phyloP scores from a whole-genome alignment of 78 protist species.

The Bodo saltans region DNA sequence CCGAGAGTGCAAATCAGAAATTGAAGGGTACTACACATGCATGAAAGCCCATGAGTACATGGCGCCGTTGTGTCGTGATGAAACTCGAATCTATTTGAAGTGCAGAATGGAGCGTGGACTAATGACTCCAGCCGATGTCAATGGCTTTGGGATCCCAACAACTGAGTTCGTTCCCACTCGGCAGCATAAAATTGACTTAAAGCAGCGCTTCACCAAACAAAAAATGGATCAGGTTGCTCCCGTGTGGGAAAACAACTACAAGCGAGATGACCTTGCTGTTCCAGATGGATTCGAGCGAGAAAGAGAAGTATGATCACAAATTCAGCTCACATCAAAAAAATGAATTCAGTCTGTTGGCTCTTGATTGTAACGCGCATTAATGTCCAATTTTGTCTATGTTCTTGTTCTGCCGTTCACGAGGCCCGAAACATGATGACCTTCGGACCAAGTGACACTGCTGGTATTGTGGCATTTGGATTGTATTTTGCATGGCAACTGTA shows the following conservation, averaged over 20 bases:
- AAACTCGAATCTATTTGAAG: neutral
- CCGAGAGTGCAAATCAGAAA: neutral
- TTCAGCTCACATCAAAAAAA: too few species aligned
- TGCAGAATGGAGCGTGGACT: conserved; percentile 21
- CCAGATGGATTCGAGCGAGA: neutral
- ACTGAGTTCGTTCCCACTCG: conserved; percentile 6
- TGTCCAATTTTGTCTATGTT: too few species aligned
- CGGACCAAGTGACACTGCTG: too few species aligned
- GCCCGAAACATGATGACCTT: too few species aligned
- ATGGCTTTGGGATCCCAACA: neutral
- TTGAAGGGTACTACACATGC: conserved; percentile 1
- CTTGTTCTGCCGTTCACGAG: too few species aligned
- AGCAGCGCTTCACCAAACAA: neutral
- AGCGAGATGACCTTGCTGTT: neutral
- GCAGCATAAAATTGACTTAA: neutral
- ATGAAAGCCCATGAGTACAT: neutral
- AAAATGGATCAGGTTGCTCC: neutral
- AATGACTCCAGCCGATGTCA: neutral
- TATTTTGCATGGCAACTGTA: too few species aligned
- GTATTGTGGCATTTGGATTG: too few species aligned
- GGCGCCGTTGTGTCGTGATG: conserved; percentile 7
- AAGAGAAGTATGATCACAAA: too few species aligned
- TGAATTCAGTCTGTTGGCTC: too few species aligned
- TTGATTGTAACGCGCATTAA: too few species aligned
- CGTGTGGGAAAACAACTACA: neutral